Percentiles rank a stretch among this genome's conserved stretches.
phyloP scores from a whole-genome alignment of 345 rosid species.

The Aquilaria sinensis region DNA sequence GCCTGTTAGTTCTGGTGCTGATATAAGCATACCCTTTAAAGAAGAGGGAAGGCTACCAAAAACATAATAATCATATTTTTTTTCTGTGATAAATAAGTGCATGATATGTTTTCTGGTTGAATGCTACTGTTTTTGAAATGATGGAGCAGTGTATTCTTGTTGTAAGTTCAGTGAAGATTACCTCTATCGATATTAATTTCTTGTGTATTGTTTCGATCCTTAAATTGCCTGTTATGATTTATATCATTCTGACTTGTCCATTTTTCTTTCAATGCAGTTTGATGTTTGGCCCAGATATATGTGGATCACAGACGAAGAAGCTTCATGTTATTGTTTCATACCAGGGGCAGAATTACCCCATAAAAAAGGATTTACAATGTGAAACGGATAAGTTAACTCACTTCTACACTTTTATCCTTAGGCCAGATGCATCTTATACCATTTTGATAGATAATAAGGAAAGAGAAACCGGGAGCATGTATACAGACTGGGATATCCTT shows the following conservation, averaged over 20 bases:
- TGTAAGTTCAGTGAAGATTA: too few species aligned
- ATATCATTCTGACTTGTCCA: conserved; percentile 1
- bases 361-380: conserved; percentile 83
- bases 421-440: conserved; percentile 90
- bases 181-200: too few species aligned
- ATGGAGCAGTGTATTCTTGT: too few species aligned
- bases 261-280: conserved; percentile 41
- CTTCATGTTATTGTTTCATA: conserved; percentile 83
- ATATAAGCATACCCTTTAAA: too few species aligned
- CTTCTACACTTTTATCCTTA: conserved; percentile 88
- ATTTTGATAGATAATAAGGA: conserved; percentile 79
- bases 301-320: conserved; percentile 89
- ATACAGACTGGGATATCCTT: conserved; percentile 93
- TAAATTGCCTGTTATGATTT: too few species aligned
- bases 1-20: too few species aligned
- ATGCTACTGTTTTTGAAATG: too few species aligned
- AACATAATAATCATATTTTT: too few species aligned
- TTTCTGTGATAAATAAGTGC: too few species aligned
- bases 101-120: too few species aligned
- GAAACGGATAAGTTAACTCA: conserved; percentile 91
- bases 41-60: too few species aligned
- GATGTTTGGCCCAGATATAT: conserved; percentile 98
- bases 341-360: conserved; percentile 93
- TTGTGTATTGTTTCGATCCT: too few species aligned
- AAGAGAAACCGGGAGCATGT: conserved; percentile 88